Percentiles rank a stretch among this genome's conserved stretches.
These are phyloP conservation scores for Petunia axillaris DNA, from an alignment of 257 asterid species.

Conservation along the genomic window DNA sequence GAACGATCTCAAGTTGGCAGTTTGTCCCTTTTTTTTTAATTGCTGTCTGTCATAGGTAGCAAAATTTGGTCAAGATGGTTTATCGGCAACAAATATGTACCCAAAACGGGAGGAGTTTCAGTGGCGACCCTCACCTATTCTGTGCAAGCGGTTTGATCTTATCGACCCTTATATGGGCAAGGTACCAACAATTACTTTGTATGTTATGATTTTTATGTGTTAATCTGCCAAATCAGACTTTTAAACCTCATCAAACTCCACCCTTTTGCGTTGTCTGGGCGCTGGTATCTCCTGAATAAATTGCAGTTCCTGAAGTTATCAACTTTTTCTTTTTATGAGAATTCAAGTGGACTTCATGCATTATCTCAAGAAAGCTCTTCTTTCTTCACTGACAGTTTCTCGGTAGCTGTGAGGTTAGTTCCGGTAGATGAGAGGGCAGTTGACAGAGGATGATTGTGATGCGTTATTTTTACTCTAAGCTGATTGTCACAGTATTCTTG, in stretches of 20 bases:
- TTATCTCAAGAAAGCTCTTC: neutral
- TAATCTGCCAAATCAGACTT: slow-evolving; percentile 7
- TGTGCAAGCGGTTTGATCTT: slow-evolving; percentile 98
- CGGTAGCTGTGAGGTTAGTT: neutral
- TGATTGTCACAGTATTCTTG: slow-evolving; percentile 2
- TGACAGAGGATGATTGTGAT: slow-evolving; percentile 3
- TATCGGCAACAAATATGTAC: slow-evolving; percentile 47
- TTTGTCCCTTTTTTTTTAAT: slow-evolving; percentile 22
- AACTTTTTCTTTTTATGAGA: neutral
- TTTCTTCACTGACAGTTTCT: too few relatives aligned
- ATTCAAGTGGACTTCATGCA: slow-evolving; percentile 1
- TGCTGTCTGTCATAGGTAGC: slow-evolving; percentile 48
- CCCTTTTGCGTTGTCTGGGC: neutral
- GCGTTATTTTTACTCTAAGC: neutral
- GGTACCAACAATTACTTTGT: slow-evolving; percentile 48
- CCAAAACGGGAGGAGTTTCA: slow-evolving; percentile 93
- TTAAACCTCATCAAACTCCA: neutral
- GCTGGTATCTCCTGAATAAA: neutral
- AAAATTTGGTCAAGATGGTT: slow-evolving; percentile 48
- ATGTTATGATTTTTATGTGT: neutral
- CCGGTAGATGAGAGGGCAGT: slow-evolving; percentile 1
- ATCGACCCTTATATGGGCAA: slow-evolving; percentile 95
- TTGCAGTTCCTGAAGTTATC: slow-evolving; percentile 8
- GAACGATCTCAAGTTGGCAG: slow-evolving; percentile 25
- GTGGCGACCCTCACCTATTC: slow-evolving; percentile 90